Base-by-base conservation (phyloP, 352 stramenopile genomes). In the Blastocystis sp. region DNA sequence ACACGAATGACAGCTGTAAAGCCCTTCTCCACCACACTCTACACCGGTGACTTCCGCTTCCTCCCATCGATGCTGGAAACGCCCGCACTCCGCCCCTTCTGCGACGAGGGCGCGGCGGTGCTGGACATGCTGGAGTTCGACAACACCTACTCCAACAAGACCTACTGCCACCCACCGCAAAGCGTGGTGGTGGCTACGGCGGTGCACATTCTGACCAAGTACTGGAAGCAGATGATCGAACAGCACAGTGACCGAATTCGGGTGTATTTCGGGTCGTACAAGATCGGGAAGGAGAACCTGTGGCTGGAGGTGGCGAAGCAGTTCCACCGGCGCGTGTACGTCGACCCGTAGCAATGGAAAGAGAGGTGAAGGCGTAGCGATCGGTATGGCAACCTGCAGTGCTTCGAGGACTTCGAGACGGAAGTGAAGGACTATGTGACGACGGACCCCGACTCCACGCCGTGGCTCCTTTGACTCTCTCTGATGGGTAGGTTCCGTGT, bases 241-340 rank as follows among this genome's bases (percentile, higher is more conserved):
- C 34, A 17, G 48, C 43, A 40, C 0, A 43, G 34, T 14, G 10
- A 66, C 0, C 17, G 19, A 28, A 34, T 64, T 21, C 19, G 64
- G 48, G 24, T 81, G n/a, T 38, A 66, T 10, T 57, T 65, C 28
- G 19, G 1, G 54, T 62, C 69, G 0, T 81, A 81, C 40, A 66
- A 45, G 38, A 65, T 81, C 28, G 71, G 71, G 3, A 81, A 81
- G 71, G 71, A 81, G 28, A 81, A 81, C 17, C 17, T 81, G 19
- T 81, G 71, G 71, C 60, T 81, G 38, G 1, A 54, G 45, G 40
- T 59, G 59, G 71, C 71, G 19, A 64, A 81, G 71, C 28, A 57
- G n/a, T 64, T 81, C 0, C 21, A 38, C 34, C 14, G 64, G 0
- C 28, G 38, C 17, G 45, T 66, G 14, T 81, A 65, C 43, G 71